Base-by-base conservation (phyloP, 108 stramenopile species). In the Cyclotella atomus region DNA sequence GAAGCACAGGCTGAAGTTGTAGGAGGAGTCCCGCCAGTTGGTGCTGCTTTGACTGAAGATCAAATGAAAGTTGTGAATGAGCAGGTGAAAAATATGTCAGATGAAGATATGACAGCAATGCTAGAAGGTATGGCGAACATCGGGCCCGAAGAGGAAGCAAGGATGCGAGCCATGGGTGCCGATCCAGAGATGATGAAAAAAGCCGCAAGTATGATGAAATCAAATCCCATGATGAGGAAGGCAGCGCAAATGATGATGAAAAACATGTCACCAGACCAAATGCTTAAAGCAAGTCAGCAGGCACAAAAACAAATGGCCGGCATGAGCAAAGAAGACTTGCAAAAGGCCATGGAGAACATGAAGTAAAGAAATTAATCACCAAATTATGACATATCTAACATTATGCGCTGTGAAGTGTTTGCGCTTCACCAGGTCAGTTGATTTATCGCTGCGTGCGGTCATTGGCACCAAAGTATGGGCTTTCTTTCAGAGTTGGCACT, bases 121-220 rank as follows among this genome's bases (percentile, higher is more conserved):
- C 64, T 90, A 59, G 85, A 88, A 1, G 70, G 69, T 30, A 90
- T 90, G 89, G 16, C 72, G 17, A 82, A 85, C 41, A 81, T 88
- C 32, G 80, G 79, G n/a, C 89, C 89, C 1, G 87, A 85, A 59
- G 76, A 87, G 71, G 85, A 90, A 56, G 89, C 89, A 19, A 65
- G 87, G 24, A 73, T 90, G 82, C 82, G 70, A 66, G 87, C 89
- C 2, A 90, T 90, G 89, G 89, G 89, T 6, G 85, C 84, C 34
- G 87, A 90, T 49, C 87, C 89, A 1, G 71, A 32, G 17, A 84
- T 90, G 84, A 87, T 90, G 86, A 60, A 75, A 45, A 76, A 85
- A 54, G 81, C 89, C 24, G 87, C 89, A 0, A 55, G 72, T 20
- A 82, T 90, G 85, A 79, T 90, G 81, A 88, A 85, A 43, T 71